Percentiles rank a stretch among this genome's conserved stretches.
Evolutionary conservation across 1,284 basidiomycete genomes (phyloP).

Genomic region (Cutaneotrichosporon sp.): DNA sequence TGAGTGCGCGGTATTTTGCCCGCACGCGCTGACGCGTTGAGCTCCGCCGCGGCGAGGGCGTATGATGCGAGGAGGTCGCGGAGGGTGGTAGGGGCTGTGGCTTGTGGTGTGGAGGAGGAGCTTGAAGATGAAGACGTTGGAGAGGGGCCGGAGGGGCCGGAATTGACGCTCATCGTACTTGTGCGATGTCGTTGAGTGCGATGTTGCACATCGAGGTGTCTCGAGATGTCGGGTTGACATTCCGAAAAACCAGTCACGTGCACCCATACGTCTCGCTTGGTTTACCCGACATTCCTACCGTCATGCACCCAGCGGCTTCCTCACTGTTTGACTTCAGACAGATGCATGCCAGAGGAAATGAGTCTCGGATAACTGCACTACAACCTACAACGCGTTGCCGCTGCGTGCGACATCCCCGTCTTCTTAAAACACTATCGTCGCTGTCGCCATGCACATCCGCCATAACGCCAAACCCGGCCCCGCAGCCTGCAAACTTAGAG

Average conservation of each 20-base stretch:
- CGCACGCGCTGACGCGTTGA: neutral
- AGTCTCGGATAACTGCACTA: neutral
- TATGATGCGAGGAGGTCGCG: neutral
- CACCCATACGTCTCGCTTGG: too few relatives aligned
- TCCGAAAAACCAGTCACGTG: too few relatives aligned
- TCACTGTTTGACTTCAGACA: neutral
- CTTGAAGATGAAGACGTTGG: too few relatives aligned
- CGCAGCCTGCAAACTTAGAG: neutral
- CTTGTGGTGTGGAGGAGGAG: neutral
- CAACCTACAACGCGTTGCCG: neutral
- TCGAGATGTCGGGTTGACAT: too few relatives aligned
- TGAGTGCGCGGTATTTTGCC: neutral
- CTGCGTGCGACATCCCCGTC: neutral
- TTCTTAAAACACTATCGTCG: too few relatives aligned
- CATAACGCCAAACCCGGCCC: neutral
- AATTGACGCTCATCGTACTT: too few relatives aligned
- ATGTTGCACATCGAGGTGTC: too few relatives aligned
- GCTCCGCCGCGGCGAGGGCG: neutral
- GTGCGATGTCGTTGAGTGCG: too few relatives aligned
- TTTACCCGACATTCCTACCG: too few relatives aligned
- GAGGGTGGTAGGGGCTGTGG: neutral
- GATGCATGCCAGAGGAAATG: neutral
- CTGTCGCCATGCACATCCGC: conserved; percentile 1
- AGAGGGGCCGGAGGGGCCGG: too few relatives aligned
- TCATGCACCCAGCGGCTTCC: too few relatives aligned